Evolutionary conservation across 768 basidiomycete species (phyloP).

Genomic region (Tulasnella sp.): DNA sequence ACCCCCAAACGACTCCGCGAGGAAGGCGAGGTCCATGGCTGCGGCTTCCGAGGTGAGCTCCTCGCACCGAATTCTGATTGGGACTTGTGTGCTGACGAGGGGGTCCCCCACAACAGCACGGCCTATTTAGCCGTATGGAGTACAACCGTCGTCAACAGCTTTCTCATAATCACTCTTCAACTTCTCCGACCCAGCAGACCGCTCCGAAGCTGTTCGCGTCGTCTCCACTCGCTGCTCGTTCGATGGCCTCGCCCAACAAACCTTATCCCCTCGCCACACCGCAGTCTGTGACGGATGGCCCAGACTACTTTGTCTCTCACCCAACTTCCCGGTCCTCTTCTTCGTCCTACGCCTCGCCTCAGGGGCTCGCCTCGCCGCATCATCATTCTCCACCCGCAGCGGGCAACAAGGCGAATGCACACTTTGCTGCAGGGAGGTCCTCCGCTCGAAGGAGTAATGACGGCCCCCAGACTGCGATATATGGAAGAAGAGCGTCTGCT

Average conservation of each 20-base stretch:
- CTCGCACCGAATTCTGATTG: background rate
- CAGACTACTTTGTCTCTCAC: background rate
- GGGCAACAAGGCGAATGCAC: background rate
- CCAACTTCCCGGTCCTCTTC: background rate
- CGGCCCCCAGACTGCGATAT: background rate
- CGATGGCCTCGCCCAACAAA: background rate
- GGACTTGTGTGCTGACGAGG: background rate
- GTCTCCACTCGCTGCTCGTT: background rate
- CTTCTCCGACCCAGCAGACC: background rate
- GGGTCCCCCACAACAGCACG: background rate
- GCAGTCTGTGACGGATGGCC: background rate
- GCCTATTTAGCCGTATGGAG: slow-evolving; percentile 16
- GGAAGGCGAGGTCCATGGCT: slow-evolving; percentile 47
- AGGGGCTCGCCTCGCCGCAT: background rate
- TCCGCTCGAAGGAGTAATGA: background rate
- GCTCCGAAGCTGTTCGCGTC: background rate
- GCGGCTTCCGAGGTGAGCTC: slow-evolving; percentile 17
- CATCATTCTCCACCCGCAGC: background rate
- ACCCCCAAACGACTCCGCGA: slow-evolving; percentile 69
- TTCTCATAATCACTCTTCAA: background rate
- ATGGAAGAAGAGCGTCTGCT: background rate
- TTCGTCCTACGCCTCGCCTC: background rate
- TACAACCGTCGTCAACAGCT: slow-evolving; percentile 1
- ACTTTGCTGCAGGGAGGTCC: background rate
- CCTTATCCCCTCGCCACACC: background rate